Percentiles rank a stretch among this genome's conserved stretches.
Conservation (phyloP, 371 early-diverging fungal genomes). For the Capillidium rhysosporum region DNA sequence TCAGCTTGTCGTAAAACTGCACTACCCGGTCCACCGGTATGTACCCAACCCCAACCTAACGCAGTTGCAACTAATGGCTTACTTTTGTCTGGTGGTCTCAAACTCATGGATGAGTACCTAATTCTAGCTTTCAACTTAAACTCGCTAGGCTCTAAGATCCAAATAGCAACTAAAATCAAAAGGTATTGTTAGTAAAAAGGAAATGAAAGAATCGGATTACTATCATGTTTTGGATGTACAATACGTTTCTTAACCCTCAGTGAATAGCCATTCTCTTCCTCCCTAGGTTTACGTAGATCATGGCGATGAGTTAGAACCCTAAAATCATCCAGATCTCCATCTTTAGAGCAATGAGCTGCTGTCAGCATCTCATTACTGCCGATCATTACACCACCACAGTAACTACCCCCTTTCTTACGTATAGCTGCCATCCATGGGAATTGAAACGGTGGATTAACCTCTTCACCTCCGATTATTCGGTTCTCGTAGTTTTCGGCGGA, state of each 20-base stretch:
- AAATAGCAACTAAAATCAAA: constrained; percentile 1
- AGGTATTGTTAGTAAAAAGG: too few relatives aligned
- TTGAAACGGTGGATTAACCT: not conserved
- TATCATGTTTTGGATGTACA: not conserved
- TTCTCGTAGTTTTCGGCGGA: not conserved
- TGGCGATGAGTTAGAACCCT: not conserved
- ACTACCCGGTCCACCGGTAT: not conserved
- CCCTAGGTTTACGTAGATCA: not conserved
- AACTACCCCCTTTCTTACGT: not conserved
- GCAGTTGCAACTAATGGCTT: not conserved
- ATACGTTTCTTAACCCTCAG: not conserved
- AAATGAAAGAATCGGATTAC: not conserved
- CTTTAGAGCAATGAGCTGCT: not conserved
- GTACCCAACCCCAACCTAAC: constrained; percentile 3
- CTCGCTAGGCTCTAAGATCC: not conserved
- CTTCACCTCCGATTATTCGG: not conserved
- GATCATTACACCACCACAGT: constrained; percentile 1
- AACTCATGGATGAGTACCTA: not conserved
- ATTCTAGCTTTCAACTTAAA: not conserved
- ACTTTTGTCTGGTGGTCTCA: not conserved
- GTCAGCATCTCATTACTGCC: not conserved
- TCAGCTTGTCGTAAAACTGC: not conserved
- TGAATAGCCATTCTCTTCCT: not conserved
- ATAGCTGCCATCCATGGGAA: constrained; percentile 6
- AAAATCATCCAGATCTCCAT: not conserved